Conservation (phyloP, 179 eudicot genomes). For the Heliamphora pulchella region DNA sequence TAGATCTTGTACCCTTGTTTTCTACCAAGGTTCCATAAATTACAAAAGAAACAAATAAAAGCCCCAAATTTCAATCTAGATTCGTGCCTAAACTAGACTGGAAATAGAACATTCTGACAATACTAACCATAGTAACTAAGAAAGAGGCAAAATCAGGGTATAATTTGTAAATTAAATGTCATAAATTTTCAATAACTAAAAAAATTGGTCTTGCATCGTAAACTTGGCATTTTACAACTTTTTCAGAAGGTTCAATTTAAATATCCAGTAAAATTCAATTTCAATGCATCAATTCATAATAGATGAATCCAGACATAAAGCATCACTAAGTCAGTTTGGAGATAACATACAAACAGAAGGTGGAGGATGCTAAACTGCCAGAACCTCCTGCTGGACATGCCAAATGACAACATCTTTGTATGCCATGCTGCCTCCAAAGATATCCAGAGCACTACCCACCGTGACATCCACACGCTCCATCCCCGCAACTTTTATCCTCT, state of each 20-base stretch:
- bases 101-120: no score
- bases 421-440: slow-evolving; percentile 48
- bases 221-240: not conserved
- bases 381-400: slow-evolving; percentile 35
- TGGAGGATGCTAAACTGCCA: slow-evolving; percentile 20
- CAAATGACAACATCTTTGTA: slow-evolving; percentile 51
- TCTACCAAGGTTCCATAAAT: no score
- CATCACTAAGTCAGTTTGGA: not conserved
- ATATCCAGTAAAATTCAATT: not conserved
- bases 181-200: no score
- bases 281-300: not conserved
- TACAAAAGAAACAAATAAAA: no score
- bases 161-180: no score
- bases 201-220: not conserved
- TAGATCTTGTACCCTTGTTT: no score
- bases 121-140: no score
- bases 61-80: no score
- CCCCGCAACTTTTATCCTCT: slow-evolving; percentile 56
- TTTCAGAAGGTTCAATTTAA: not conserved
- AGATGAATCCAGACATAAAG: not conserved
- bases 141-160: no score
- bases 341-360: slow-evolving; percentile 2
- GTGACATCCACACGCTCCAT: slow-evolving; percentile 65
- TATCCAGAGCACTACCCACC: slow-evolving; percentile 89
- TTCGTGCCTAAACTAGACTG: no score